Conservation (phyloP, 352 stramenopile species). For the Thalassiosira gravida region DNA sequence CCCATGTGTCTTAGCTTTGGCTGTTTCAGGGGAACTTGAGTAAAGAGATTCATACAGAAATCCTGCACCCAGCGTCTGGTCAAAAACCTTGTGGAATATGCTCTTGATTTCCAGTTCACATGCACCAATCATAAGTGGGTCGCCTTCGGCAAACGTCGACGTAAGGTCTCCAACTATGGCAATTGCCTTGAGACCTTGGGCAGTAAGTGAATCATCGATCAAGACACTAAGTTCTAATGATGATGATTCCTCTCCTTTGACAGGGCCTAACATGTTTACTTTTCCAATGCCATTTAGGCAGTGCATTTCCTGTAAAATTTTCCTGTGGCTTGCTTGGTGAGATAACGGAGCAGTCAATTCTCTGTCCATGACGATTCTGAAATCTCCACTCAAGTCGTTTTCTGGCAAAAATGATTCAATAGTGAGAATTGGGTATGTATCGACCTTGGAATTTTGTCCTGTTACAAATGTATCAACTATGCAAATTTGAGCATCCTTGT, state of each 20-base stretch:
- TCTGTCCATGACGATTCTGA: conserved; percentile 74
- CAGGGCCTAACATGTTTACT: conserved; percentile 67
- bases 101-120: conserved; percentile 43
- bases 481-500: conserved; percentile 53
- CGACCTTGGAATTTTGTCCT: conserved; percentile 73
- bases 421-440: conserved; percentile 76
- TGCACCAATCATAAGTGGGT: conserved; percentile 39
- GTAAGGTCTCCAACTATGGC: conserved; percentile 49
- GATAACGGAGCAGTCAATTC: conserved; percentile 77
- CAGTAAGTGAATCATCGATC: conserved; percentile 54
- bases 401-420: conserved; percentile 66
- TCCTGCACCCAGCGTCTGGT: conserved; percentile 43
- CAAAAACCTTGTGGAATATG: conserved; percentile 34
- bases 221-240: conserved; percentile 38
- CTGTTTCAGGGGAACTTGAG: conserved; percentile 35
- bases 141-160: conserved; percentile 45
- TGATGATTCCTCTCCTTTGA: conserved; percentile 26
- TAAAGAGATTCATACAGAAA: conserved; percentile 51
- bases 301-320: conserved; percentile 79
- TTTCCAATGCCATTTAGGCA: conserved; percentile 77
- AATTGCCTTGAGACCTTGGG: conserved; percentile 40
- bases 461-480: conserved; percentile 72
- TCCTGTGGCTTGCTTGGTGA: conserved; percentile 67
- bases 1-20: conserved; percentile 29
- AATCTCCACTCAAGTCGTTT: conserved; percentile 71